Conservation (phyloP, 2,329 filamentous ascomycete genomes). For the Aspergillus tubingensis region DNA sequence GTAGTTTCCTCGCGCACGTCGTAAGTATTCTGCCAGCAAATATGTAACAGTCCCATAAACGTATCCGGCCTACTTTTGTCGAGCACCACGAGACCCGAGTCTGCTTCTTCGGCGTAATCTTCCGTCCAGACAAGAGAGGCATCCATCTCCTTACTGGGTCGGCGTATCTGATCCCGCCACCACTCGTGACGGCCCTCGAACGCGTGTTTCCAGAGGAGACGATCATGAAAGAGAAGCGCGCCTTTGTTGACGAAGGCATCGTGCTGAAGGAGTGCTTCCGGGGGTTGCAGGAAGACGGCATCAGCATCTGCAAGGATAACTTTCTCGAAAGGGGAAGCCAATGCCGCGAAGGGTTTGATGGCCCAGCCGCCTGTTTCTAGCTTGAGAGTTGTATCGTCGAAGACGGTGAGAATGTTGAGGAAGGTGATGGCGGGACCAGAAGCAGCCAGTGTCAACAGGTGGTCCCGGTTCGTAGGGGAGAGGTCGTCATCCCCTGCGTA, state of each 20-base stretch:
- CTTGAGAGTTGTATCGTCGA: conserved; percentile 6
- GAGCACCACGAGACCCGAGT: conserved; percentile 10
- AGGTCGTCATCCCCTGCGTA: conserved; percentile 10
- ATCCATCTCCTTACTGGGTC: background rate
- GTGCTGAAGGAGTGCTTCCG: conserved; percentile 8
- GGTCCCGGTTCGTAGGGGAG: background rate
- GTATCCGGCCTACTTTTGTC: conserved; percentile 8
- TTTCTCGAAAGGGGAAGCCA: conserved; percentile 9
- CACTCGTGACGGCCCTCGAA: conserved; percentile 6
- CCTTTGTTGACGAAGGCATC: conserved; percentile 2
- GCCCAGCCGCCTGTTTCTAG: conserved; percentile 10
- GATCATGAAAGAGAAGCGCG: conserved; percentile 9
- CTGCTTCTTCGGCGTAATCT: conserved; percentile 13
- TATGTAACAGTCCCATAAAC: conserved; percentile 1
- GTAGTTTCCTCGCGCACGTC: conserved; percentile 10
- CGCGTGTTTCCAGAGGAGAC: conserved; percentile 2
- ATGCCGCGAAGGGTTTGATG: conserved; percentile 12
- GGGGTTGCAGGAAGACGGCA: conserved; percentile 10
- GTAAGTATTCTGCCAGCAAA: conserved; percentile 16
- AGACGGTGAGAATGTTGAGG: conserved; percentile 11
- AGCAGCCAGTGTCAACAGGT: background rate
- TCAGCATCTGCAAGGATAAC: conserved; percentile 11
- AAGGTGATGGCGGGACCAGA: conserved; percentile 8
- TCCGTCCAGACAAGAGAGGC: conserved; percentile 10
- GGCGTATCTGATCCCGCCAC: conserved; percentile 6